Conservation (phyloP, 768 basidiomycete species). For the Nidularia pulvinata region DNA sequence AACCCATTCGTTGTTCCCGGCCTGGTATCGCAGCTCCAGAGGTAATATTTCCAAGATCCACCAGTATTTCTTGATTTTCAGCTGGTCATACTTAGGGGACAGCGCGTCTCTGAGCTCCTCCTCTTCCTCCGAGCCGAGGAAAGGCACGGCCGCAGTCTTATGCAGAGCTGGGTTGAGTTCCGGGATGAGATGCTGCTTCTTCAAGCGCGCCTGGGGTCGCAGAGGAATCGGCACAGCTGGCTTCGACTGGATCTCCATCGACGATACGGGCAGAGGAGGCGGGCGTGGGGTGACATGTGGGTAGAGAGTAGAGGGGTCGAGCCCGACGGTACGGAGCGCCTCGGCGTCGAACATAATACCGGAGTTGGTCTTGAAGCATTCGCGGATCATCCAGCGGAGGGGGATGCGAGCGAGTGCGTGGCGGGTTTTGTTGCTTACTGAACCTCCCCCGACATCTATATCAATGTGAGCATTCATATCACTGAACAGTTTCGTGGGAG, state of each 20-base stretch:
- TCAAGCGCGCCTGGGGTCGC: not conserved
- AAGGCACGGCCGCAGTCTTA: no score
- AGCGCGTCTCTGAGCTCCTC: slow-evolving; percentile 53
- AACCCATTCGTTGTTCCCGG: slow-evolving; percentile 25
- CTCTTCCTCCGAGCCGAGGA: slow-evolving; percentile 45
- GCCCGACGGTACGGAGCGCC: slow-evolving; percentile 35
- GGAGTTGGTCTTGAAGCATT: slow-evolving; percentile 53
- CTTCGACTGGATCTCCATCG: not conserved
- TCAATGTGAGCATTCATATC: not conserved
- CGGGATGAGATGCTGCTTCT: not conserved
- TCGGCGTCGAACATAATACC: slow-evolving; percentile 60
- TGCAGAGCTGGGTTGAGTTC: not conserved
- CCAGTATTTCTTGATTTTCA: slow-evolving; percentile 39
- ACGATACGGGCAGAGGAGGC: slow-evolving; percentile 13
- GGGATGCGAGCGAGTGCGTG: slow-evolving; percentile 49
- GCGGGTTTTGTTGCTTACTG: slow-evolving; percentile 33
- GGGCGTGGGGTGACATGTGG: slow-evolving; percentile 29
- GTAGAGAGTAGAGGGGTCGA: slow-evolving; percentile 37
- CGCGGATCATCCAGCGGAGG: slow-evolving; percentile 71
- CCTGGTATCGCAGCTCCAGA: slow-evolving; percentile 30
- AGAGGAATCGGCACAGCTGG: not conserved
- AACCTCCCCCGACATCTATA: slow-evolving; percentile 58
- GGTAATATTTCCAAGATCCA: slow-evolving; percentile 61
- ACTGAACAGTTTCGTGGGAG: not conserved
- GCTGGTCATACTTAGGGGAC: slow-evolving; percentile 49